Percentiles rank a stretch among this genome's conserved stretches.
Evolutionary conservation across 805 yeast species (phyloP).

Genomic region (Ogataea ganodermae): DNA sequence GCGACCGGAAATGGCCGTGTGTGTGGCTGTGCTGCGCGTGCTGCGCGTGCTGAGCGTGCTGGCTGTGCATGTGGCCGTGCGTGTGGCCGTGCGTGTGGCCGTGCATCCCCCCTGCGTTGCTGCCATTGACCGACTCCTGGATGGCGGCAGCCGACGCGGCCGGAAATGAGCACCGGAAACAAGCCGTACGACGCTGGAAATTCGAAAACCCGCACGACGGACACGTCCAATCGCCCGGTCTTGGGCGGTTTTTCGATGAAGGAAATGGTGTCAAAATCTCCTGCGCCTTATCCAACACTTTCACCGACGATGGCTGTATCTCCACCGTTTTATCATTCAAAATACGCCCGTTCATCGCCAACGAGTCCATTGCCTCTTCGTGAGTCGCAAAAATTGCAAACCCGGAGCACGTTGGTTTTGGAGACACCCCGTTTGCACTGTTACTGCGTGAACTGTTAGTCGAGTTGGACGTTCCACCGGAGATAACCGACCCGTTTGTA

Average conservation of each 20-base stretch:
- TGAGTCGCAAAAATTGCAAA: conserved; percentile 84
- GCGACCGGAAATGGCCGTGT: background rate
- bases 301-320: conserved; percentile 81
- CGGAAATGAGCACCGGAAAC: conserved; percentile 91
- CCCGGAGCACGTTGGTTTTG: conserved; percentile 62
- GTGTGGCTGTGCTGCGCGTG: conserved; percentile 22
- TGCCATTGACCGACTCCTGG: conserved; percentile 57
- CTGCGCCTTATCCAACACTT: conserved; percentile 77
- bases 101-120: background rate
- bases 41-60: conserved; percentile 15
- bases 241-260: conserved; percentile 76
- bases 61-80: conserved; percentile 2
- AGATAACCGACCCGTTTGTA: background rate
- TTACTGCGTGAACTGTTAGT: conserved; percentile 19
- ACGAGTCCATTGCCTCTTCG: conserved; percentile 80
- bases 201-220: conserved; percentile 95
- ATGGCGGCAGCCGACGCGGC: conserved; percentile 71
- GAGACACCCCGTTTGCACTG: conserved; percentile 34
- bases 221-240: conserved; percentile 99
- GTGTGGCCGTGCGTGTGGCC: conserved; percentile 13
- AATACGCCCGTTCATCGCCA: conserved; percentile 75
- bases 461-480: conserved; percentile 1
- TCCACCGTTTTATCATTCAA: conserved; percentile 76
- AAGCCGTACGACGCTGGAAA: conserved; percentile 90
- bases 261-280: conserved; percentile 86